Evolutionary conservation across 2,329 filamentous ascomycete genomes (phyloP).

Genomic region (Aspergillus udagawae): DNA sequence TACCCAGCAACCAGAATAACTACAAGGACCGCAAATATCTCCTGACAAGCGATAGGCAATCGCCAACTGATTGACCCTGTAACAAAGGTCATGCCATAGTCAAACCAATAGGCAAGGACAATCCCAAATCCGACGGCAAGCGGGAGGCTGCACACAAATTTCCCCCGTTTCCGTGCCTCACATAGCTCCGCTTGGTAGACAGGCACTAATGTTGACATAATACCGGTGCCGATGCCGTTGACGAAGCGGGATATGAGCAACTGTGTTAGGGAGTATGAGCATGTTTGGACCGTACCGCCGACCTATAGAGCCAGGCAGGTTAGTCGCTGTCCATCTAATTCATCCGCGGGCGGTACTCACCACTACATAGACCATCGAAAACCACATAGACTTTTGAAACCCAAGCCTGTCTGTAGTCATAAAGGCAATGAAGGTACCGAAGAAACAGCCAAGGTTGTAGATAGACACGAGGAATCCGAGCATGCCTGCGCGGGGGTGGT

Average conservation of each 20-base stretch:
- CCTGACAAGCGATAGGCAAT: slow-evolving; percentile 45
- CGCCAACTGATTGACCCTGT: slow-evolving; percentile 45
- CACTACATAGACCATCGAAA: slow-evolving; percentile 31
- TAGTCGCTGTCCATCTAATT: not conserved
- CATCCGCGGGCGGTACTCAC: slow-evolving; percentile 11
- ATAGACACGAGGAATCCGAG: slow-evolving; percentile 43
- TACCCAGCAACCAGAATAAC: slow-evolving; percentile 34
- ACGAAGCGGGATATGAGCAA: slow-evolving; percentile 45
- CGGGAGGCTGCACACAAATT: slow-evolving; percentile 42
- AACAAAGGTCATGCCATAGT: slow-evolving; percentile 34
- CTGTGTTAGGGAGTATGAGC: slow-evolving; percentile 27
- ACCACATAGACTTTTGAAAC: slow-evolving; percentile 31
- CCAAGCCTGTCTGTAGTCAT: slow-evolving; percentile 29
- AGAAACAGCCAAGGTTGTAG: slow-evolving; percentile 44
- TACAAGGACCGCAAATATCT: slow-evolving; percentile 41
- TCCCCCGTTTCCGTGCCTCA: slow-evolving; percentile 41
- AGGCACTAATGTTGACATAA: slow-evolving; percentile 36
- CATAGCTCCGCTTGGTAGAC: slow-evolving; percentile 46
- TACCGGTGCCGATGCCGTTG: slow-evolving; percentile 49
- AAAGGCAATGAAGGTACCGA: slow-evolving; percentile 31
- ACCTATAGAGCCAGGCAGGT: slow-evolving; percentile 16
- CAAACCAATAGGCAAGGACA: slow-evolving; percentile 31
- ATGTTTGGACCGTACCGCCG: slow-evolving; percentile 36
- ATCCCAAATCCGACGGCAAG: slow-evolving; percentile 39
- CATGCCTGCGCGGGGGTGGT: slow-evolving; percentile 33